Evolutionary conservation across 495 filamentous ascomycete species (phyloP), one percentile per base, ranked within the genome.

Genomic region (Neurospora sp.): DNA sequence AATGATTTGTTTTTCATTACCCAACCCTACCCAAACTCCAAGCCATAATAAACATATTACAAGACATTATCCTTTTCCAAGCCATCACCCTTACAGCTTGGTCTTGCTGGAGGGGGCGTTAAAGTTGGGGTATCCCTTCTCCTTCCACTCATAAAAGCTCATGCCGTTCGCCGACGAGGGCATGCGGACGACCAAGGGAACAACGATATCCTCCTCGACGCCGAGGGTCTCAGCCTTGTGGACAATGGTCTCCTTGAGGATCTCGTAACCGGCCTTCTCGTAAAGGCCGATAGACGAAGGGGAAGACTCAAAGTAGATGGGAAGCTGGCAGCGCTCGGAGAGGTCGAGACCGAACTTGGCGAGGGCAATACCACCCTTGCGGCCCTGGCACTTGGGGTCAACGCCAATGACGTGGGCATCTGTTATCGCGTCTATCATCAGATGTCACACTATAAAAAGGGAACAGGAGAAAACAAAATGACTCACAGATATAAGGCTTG

Each of bases 321-420:
- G 83, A 10, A 86, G 72, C 1, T 75, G 72, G 37, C 81, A 77
- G 22, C 79, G 75, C 65, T 86, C 82, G 7, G 82, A 82, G 7
- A 80, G 75, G 0, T 77, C 75, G 38, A 85, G 73, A 20, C 84
- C 86, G 82, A 81, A 86, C 69, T 79, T 75, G 7, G n/a, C n/a
- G n/a, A n/a, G n/a, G n/a, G n/a, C n/a, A n/a, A n/a, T n/a, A n/a
- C n/a, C n/a, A n/a, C n/a, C n/a, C n/a, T n/a, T n/a, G 83, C 76
- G 76, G 8, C 84, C 83, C 68, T 86, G 82, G 68, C 82, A 75
- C 17, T 44, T 70, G 35, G 80, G 80, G 42, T 76, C 70, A 20
- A 81, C 76, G 6, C 74, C 77, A 8, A 80, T 77, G 53, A 80
- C 79, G 41, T 81, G 79, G 38, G 73, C 68, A 69, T 81, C 80